Evolutionary conservation across 805 yeast species (phyloP).

Genomic region (Cyberlindnera maritima): DNA sequence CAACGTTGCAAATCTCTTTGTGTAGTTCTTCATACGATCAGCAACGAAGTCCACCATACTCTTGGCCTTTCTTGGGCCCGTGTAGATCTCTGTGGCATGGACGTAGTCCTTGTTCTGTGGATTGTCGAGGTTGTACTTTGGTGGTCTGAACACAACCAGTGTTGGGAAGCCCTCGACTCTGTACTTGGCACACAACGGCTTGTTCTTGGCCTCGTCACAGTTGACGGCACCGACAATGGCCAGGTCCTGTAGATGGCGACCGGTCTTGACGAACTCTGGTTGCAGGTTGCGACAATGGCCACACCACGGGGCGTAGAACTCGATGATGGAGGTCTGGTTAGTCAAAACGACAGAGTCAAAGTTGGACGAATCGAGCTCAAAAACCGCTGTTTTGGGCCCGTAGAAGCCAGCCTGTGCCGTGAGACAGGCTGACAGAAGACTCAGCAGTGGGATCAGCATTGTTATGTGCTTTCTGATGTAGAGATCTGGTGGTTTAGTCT

Average conservation of each 20-base stretch:
- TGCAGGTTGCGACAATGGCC: conserved; percentile 82
- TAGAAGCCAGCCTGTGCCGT: conserved; percentile 18
- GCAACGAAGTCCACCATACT: conserved; percentile 53
- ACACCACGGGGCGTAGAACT: conserved; percentile 98
- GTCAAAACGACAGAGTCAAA: conserved; percentile 65
- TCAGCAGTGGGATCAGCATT: no score
- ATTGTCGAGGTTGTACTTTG: conserved; percentile 44
- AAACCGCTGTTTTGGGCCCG: conserved; percentile 36
- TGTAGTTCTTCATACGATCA: conserved; percentile 64
- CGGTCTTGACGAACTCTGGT: conserved; percentile 63
- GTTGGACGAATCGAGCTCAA: conserved; percentile 52
- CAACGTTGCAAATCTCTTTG: conserved; percentile 43
- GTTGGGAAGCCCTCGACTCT: conserved; percentile 83
- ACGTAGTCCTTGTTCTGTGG: conserved; percentile 22
- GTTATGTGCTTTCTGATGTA: no score
- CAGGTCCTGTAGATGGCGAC: conserved; percentile 51
- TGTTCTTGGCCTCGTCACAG: conserved; percentile 72
- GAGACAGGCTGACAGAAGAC: background rate
- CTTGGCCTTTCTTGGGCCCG: conserved; percentile 57
- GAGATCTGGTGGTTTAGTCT: no score
- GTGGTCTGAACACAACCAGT: conserved; percentile 76
- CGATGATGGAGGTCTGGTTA: conserved; percentile 78
- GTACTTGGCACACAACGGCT: conserved; percentile 63
- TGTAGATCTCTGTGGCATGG: conserved; percentile 56
- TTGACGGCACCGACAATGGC: conserved; percentile 78